Evolutionary conservation across 441 rosid species (phyloP).

Genomic region (Mallotus japonicus): DNA sequence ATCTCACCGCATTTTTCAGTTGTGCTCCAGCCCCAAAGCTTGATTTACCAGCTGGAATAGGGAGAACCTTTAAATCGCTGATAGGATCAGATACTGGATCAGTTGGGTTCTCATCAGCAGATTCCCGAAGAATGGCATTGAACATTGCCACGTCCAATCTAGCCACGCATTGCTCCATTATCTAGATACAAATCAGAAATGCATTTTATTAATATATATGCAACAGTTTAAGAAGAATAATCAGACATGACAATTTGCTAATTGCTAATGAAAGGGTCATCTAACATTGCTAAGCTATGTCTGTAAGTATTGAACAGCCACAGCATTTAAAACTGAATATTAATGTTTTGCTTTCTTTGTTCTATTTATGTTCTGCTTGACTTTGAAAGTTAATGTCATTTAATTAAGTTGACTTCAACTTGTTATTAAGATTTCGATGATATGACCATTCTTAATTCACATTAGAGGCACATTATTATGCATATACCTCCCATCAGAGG

Average conservation of each 20-base stretch:
- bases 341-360: background rate
- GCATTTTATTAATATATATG: constrained; percentile 13
- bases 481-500: background rate
- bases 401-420: background rate
- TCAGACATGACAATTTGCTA: background rate
- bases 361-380: background rate
- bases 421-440: background rate
- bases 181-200: constrained; percentile 32
- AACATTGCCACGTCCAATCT: constrained; percentile 95
- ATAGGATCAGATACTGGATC: constrained; percentile 98
- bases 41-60: constrained; percentile 73
- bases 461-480: background rate
- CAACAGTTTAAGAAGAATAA: background rate
- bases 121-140: constrained; percentile 95
- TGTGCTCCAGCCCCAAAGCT: constrained; percentile 97
- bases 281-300: background rate
- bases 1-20: constrained; percentile 81
- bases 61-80: constrained; percentile 75
- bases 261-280: background rate
- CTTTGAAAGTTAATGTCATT: background rate
- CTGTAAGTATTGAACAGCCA: background rate
- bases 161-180: constrained; percentile 95
- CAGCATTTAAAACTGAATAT: background rate
- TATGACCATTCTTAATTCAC: background rate
- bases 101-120: constrained; percentile 83